Conservation (phyloP, 352 stramenopile genomes). For the Globisporangium cederbergense region DNA sequence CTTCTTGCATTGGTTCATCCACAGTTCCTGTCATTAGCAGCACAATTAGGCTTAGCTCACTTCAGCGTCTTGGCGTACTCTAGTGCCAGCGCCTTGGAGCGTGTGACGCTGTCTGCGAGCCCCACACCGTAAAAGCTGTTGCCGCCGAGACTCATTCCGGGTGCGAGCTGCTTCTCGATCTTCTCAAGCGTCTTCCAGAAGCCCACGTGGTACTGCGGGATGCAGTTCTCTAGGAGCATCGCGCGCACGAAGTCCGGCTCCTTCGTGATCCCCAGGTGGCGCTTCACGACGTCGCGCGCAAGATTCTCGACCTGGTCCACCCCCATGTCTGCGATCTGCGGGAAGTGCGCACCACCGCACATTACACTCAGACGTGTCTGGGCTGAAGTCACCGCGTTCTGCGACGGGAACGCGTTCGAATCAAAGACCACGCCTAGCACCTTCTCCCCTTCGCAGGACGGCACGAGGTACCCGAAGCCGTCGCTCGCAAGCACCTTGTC, state of each 20-base stretch:
- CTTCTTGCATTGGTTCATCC: neutral
- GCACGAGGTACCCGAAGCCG: constrained; percentile 88
- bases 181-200: constrained; percentile 55
- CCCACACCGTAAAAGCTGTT: constrained; percentile 89
- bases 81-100: constrained; percentile 77
- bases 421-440: constrained; percentile 86
- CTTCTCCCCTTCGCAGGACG: constrained; percentile 60
- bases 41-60: neutral
- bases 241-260: constrained; percentile 56
- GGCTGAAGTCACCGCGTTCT: constrained; percentile 37
- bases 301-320: constrained; percentile 50
- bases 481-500: constrained; percentile 47
- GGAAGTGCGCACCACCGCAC: constrained; percentile 77
- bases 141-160: constrained; percentile 55
- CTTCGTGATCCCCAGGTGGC: constrained; percentile 64
- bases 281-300: constrained; percentile 60
- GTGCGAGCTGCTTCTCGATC: constrained; percentile 57
- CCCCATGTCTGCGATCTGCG: constrained; percentile 40
- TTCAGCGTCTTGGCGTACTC: constrained; percentile 38
- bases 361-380: constrained; percentile 86
- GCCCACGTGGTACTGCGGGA: constrained; percentile 86
- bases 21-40: neutral
- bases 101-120: constrained; percentile 77
- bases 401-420: constrained; percentile 85
- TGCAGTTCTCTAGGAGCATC: constrained; percentile 55